Percentiles rank a stretch among this genome's conserved stretches.
Conservation (phyloP, 371 early-diverging fungal species). For the Mortierella sp. region DNA sequence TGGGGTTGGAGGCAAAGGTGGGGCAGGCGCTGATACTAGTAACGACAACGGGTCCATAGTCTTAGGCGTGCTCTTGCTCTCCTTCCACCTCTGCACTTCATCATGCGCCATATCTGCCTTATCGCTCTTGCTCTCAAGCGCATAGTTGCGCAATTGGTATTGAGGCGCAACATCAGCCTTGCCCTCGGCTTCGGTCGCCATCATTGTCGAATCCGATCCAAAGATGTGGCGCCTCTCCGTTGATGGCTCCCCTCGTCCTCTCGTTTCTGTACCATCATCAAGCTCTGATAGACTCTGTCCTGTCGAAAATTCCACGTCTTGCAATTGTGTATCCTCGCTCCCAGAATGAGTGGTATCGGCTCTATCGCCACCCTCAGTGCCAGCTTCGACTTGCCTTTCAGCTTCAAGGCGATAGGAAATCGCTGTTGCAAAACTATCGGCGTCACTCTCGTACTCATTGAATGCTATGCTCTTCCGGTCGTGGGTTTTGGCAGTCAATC, state of each 20-base stretch:
- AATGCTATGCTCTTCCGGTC: background rate
- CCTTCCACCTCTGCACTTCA: background rate
- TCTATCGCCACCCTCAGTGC: background rate
- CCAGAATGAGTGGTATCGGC: background rate
- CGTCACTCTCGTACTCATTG: background rate
- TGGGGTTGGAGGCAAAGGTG: background rate
- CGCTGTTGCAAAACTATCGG: constrained; percentile 19
- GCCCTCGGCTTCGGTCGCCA: background rate
- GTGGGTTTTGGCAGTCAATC: background rate
- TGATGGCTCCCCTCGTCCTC: background rate
- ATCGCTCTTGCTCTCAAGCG: background rate
- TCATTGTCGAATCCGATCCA: background rate
- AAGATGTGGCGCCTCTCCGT: background rate
- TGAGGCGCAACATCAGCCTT: background rate
- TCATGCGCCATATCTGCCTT: background rate
- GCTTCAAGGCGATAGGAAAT: background rate
- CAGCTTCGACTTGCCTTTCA: background rate
- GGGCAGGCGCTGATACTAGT: background rate
- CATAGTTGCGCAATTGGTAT: background rate
- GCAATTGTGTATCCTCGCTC: background rate
- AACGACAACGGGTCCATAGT: background rate
- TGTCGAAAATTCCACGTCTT: background rate
- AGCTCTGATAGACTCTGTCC: background rate
- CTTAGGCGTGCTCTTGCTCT: background rate
- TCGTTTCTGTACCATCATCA: background rate